Conservation (phyloP, 1,284 basidiomycete species). For the Volvariella volvacea region DNA sequence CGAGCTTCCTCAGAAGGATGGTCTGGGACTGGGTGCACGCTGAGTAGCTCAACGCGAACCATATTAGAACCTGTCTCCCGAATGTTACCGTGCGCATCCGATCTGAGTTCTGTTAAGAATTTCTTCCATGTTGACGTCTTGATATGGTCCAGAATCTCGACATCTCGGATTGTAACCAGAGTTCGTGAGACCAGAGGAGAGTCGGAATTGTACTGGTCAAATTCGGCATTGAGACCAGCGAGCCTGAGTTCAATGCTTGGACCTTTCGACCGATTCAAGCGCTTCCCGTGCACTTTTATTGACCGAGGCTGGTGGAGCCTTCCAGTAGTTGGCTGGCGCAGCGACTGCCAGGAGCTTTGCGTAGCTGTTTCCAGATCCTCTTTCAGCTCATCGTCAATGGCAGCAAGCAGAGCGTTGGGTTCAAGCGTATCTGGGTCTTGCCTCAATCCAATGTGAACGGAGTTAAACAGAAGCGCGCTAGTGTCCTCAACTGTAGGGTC, state of each 20-base stretch:
- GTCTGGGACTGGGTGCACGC: slow-evolving; percentile 63
- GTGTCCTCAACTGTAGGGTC: slow-evolving; percentile 79
- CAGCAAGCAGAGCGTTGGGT: slow-evolving; percentile 72
- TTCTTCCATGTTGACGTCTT: slow-evolving; percentile 98
- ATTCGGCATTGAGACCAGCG: slow-evolving; percentile 56
- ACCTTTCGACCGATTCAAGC: slow-evolving; percentile 69
- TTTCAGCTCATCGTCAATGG: slow-evolving; percentile 86
- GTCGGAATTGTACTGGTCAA: slow-evolving; percentile 57
- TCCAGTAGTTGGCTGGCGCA: slow-evolving; percentile 36
- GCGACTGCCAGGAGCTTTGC: slow-evolving; percentile 84
- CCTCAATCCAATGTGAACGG: slow-evolving; percentile 83
- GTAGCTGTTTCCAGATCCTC: slow-evolving; percentile 64
- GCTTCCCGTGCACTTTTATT: slow-evolving; percentile 44
- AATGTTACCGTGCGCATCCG: slow-evolving; percentile 79
- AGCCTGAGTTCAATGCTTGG: slow-evolving; percentile 84
- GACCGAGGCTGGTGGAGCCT: slow-evolving; percentile 31
- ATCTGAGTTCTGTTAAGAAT: slow-evolving; percentile 82
- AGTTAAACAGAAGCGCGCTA: slow-evolving; percentile 83
- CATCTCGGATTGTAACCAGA: slow-evolving; percentile 58
- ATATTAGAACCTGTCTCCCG: slow-evolving; percentile 89
- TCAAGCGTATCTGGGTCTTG: slow-evolving; percentile 70
- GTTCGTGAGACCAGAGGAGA: slow-evolving; percentile 58
- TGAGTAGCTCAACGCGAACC: slow-evolving; percentile 81
- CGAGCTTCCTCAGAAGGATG: slow-evolving; percentile 73
- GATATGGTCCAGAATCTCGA: slow-evolving; percentile 95